Evolutionary conservation across 164 flowering plant species (phyloP).

Genomic region (Cinnamomum chago): DNA sequence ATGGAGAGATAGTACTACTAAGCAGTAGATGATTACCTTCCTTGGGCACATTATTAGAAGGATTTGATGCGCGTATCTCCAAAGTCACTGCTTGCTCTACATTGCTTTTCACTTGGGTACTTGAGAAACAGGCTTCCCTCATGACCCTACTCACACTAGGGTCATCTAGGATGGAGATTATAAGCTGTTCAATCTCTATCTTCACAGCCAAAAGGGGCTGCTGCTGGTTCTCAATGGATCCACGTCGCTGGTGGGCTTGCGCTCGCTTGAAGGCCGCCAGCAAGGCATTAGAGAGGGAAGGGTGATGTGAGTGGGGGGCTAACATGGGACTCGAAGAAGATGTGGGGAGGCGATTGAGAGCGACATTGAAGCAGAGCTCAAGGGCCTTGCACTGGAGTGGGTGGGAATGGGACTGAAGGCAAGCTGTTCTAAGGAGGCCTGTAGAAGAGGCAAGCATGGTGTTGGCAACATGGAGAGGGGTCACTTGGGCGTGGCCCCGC

Average conservation of each 20-base stretch:
- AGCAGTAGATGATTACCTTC: slow-evolving; percentile 34
- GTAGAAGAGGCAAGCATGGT: slow-evolving; percentile 78
- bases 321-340: slow-evolving; percentile 55
- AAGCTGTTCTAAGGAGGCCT: slow-evolving; percentile 72
- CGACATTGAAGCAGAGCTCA: slow-evolving; percentile 97
- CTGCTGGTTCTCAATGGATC: slow-evolving; percentile 81
- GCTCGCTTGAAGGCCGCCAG: slow-evolving; percentile 99
- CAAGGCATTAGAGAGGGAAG: slow-evolving; percentile 87
- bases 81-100: slow-evolving; percentile 75
- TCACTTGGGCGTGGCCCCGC: slow-evolving; percentile 91
- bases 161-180: slow-evolving; percentile 87
- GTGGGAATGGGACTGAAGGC: too few relatives aligned
- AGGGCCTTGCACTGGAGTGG: slow-evolving; percentile 90
- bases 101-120: slow-evolving; percentile 83
- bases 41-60: slow-evolving; percentile 35
- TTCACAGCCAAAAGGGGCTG: slow-evolving; percentile 86
- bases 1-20: slow-evolving; percentile 12
- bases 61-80: slow-evolving; percentile 40
- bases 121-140: slow-evolving; percentile 96
- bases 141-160: slow-evolving; percentile 98
- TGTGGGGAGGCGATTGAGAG: slow-evolving; percentile 92
- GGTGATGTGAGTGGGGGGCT: slow-evolving; percentile 36
- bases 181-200: slow-evolving; percentile 89
- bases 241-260: slow-evolving; percentile 96
- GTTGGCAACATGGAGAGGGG: slow-evolving; percentile 94